Percentiles rank a stretch among this genome's conserved stretches.
Conservation (phyloP, 805 yeast species). For the Clavispora carvajalis region DNA sequence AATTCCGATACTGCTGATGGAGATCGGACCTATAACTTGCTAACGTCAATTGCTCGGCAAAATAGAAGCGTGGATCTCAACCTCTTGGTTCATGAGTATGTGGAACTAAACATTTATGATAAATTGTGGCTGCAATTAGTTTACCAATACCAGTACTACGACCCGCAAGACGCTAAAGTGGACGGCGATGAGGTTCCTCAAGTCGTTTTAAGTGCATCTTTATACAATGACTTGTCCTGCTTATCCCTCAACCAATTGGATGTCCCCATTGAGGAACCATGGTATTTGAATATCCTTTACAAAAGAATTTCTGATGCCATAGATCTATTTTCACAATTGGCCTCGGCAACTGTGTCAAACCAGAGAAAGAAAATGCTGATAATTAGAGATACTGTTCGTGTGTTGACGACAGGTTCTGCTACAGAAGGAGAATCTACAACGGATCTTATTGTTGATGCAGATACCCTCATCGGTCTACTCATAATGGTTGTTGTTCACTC, state of each 20-base stretch:
- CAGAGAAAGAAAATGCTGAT: constrained; percentile 45
- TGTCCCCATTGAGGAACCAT: constrained; percentile 35
- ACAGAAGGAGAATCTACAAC: constrained; percentile 2
- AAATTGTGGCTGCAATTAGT: constrained; percentile 54
- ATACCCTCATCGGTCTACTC: constrained; percentile 66
- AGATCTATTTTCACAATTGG: constrained; percentile 41
- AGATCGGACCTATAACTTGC: constrained; percentile 27
- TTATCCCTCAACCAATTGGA: constrained; percentile 50
- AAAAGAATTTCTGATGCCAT: constrained; percentile 48
- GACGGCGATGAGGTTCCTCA: constrained; percentile 22
- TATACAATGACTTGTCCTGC: constrained; percentile 32
- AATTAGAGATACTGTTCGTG: constrained; percentile 47
- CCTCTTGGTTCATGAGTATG: constrained; percentile 58
- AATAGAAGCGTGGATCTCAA: constrained; percentile 44
- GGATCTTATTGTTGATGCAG: constrained; percentile 62
- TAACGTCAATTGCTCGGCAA: constrained; percentile 24
- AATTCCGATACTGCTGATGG: constrained; percentile 30
- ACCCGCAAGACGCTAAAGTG: constrained; percentile 16
- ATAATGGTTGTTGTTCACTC: constrained; percentile 67
- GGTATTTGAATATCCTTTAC: constrained; percentile 31
- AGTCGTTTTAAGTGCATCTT: constrained; percentile 22
- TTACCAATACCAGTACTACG: constrained; percentile 25
- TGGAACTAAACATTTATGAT: constrained; percentile 64
- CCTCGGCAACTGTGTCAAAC: constrained; percentile 34
- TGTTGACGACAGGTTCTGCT: constrained; percentile 33